Conservation (phyloP, 345 rosid genomes). For the Rhodamnia rubescens region DNA sequence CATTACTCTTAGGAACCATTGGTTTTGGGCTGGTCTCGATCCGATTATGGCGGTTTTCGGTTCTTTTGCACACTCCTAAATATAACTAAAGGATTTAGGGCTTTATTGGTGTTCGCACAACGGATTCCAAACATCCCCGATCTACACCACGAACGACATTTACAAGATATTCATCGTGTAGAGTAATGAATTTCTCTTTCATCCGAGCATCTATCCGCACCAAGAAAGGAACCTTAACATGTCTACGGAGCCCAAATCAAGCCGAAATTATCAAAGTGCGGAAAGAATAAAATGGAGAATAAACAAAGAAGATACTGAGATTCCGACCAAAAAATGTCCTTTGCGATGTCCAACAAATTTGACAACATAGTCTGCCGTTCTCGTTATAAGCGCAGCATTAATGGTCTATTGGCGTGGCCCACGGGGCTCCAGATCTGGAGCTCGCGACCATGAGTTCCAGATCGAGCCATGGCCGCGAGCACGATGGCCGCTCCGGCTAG, state of each 20-base stretch:
- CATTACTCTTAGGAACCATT: too few relatives aligned
- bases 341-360: too few relatives aligned
- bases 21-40: too few relatives aligned
- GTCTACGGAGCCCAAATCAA: not conserved
- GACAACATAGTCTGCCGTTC: too few relatives aligned
- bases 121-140: not conserved
- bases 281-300: not conserved
- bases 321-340: not conserved
- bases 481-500: too few relatives aligned
- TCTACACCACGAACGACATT: not conserved
- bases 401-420: too few relatives aligned
- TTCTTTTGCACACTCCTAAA: too few relatives aligned
- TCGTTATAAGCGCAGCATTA: too few relatives aligned
- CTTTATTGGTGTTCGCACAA: accelerated
- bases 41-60: too few relatives aligned
- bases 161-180: not conserved
- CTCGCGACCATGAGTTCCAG: too few relatives aligned
- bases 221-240: not conserved
- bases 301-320: not conserved
- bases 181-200: not conserved
- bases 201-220: not conserved
- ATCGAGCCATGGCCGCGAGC: too few relatives aligned
- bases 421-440: too few relatives aligned
- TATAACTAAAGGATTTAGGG: not conserved
- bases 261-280: not conserved